Evolutionary conservation across 192 early-diverging fungal species (phyloP), one percentile per base, ranked within the genome.

Genomic region (Chytriomyces sp.): DNA sequence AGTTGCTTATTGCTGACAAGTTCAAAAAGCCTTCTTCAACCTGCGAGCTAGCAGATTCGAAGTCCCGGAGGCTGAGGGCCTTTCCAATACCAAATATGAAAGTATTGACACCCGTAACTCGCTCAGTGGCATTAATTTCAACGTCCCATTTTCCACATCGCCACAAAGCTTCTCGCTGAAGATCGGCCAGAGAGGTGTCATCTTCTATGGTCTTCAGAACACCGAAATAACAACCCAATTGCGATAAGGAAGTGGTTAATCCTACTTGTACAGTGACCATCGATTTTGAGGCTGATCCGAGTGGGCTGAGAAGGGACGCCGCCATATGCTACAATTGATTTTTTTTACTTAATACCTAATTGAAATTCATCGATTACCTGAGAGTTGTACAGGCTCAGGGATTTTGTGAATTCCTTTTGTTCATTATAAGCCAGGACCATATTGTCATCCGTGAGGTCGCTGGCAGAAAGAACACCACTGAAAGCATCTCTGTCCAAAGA

Each of bases 141-240:
- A 52, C 53, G 38, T 75, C 72, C 79, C 79, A 81, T 6, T 39
- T 54, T 25, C 49, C 65, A 58, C 57, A 70, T 22, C 76, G 58
- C 78, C 81, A 82, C 44, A 77, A 38, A 31, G 75, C 39, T 56
- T 82, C 75, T 33, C 72, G 78, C 0, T 75, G 73, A 4, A 74
- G 32, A 26, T 77, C 77, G 3, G 36, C n/a, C 1, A 72, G 31
- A 0, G 61, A 62, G 3, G 65, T 25, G 19, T 59, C 17, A 19
- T 69, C 58, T 5, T 19, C 30, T 8, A 36, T 75, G 17, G 32
- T 66, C 14, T 74, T 69, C 32, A 77, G 59, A 8, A 68, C 40
- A 10, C 66, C 66, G 59, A 70, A 40, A 41, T 78, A 72, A 14
- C 64, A 54, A 33, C 78, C 76, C 72, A 75, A 38, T 5, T 69